Evolutionary conservation across 805 yeast genomes (phyloP).

Genomic region (Henningerozyma blattae): DNA sequence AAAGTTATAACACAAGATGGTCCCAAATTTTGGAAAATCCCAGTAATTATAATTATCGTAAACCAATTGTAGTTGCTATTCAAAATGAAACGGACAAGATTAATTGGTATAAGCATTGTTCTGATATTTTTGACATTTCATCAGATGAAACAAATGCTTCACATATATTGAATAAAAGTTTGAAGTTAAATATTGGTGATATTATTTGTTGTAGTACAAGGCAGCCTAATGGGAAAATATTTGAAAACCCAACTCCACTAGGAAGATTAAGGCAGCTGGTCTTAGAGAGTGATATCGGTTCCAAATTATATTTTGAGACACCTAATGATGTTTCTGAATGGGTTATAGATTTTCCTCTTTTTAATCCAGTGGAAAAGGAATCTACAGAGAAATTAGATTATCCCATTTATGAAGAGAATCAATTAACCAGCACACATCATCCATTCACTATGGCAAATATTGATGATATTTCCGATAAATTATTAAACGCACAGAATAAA

Average conservation of each 20-base stretch:
- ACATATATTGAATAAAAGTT: constrained; percentile 17
- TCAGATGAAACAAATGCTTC: constrained; percentile 13
- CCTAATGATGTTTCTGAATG: constrained; percentile 46
- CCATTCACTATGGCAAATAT: constrained; percentile 90
- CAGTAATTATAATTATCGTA: constrained; percentile 40
- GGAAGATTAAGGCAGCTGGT: constrained; percentile 77
- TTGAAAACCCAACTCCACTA: constrained; percentile 92
- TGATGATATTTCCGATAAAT: constrained; percentile 41
- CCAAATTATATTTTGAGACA: constrained; percentile 13
- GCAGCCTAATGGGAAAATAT: constrained; percentile 37
- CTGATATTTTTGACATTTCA: constrained; percentile 19
- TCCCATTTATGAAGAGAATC: constrained; percentile 45
- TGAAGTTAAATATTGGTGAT: constrained; percentile 53
- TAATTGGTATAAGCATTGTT: constrained; percentile 33
- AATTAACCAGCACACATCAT: constrained; percentile 74
- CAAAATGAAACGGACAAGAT: constrained; percentile 27
- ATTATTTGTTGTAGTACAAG: constrained; percentile 72
- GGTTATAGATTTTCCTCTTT: constrained; percentile 89
- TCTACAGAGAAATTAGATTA: constrained; percentile 23
- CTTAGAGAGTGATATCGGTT: constrained; percentile 37
- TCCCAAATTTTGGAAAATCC: constrained; percentile 28
- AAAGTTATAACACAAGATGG: constrained; percentile 25
- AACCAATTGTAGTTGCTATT: constrained; percentile 46
- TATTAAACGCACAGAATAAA: constrained; percentile 3
- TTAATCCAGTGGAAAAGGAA: constrained; percentile 54